Base-by-base conservation (phyloP, 371 early-diverging fungal genomes). In the Mucor irregularis region DNA sequence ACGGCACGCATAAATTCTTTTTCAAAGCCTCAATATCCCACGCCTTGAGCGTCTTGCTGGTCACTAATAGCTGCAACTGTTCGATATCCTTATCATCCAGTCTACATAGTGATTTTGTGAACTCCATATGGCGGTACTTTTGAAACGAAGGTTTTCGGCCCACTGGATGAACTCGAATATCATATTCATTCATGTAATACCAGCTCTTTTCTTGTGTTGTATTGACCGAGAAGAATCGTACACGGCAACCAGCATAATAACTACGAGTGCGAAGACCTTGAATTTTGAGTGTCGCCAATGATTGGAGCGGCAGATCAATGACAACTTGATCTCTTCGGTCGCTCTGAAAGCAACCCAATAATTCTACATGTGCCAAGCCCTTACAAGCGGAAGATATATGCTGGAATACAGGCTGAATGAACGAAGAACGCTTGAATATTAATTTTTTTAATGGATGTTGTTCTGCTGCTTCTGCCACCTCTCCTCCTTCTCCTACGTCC, bases 21-120 rank as follows among this genome's bases (percentile, higher is more conserved):
- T 34, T 53, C 2, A 40, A 47, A n/a, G 60, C 53, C 19, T 55
- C 44, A 7, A 61, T 56, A 30, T 61, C 61, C 62, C 62, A 62
- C 30, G 52, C 62, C 25, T 62, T 62, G 31, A 61, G 39, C 1
- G 45, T 55, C 28, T 55, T 37, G 0, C 35, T 55, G 0, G 61
- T 61, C 28, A 61, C 61, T 5, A 61, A 31, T 25, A 56, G 28
- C 8, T 37, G 28, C 13, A 61, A 19, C 26, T 51, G 42, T 33
- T 56, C 25, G 19, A 56, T 33, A 30, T 61, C 61, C 24, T 39
- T 25, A 14, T 38, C 21, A 40, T 61, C 46, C 45, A 61, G 31
- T 33, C 33, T 42, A 21, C 51, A 34, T 11, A 62, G 19, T 28
- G 14, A 7, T 33, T 14, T 8, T 21, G 62, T 57, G 24, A 30